Percentiles rank a stretch among this genome's conserved stretches.
phyloP scores from a whole-genome alignment of 2,329 filamentous ascomycete genomes.

The Aspergillus thermomutatus region DNA sequence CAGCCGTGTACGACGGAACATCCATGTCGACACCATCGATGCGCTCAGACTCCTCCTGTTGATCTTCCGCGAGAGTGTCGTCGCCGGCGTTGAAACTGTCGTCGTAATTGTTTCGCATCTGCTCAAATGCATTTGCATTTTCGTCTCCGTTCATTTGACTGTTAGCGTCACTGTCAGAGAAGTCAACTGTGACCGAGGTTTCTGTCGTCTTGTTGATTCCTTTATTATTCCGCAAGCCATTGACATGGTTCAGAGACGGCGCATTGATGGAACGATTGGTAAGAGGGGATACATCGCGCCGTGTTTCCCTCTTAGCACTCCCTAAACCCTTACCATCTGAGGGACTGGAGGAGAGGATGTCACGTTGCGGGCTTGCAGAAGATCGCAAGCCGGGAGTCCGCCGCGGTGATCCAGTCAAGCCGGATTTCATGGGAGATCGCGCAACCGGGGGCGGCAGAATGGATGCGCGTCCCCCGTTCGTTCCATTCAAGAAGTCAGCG shows the following conservation, averaged over 20 bases:
- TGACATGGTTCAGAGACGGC: conserved; percentile 24
- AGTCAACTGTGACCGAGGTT: conserved; percentile 22
- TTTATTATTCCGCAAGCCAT: conserved; percentile 20
- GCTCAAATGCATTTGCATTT: conserved; percentile 28
- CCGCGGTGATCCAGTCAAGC: conserved; percentile 41
- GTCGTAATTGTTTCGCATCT: conserved; percentile 23
- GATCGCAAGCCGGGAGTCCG: conserved; percentile 41
- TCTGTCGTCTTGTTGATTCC: conserved; percentile 17
- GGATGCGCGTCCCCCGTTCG: conserved; percentile 31
- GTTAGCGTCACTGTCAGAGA: conserved; percentile 36
- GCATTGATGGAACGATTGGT: conserved; percentile 35
- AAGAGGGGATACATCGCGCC: conserved; percentile 32
- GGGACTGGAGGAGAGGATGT: conserved; percentile 36
- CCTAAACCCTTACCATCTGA: conserved; percentile 30
- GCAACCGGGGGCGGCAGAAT: conserved; percentile 40
- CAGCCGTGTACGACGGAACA: conserved; percentile 8
- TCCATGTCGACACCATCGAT: conserved; percentile 17
- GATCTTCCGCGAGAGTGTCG: conserved; percentile 19
- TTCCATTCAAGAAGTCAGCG: conserved; percentile 38
- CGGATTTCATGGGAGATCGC: conserved; percentile 45
- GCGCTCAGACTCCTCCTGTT: conserved; percentile 12
- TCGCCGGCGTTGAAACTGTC: conserved; percentile 26
- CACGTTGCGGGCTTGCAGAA: conserved; percentile 37
- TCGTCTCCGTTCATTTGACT: conserved; percentile 30
- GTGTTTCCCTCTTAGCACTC: conserved; percentile 20